These are phyloP conservation scores for Tetradesmus lagerheimii DNA, from an alignment of 139 green algal genomes.

Conservation along the genomic window DNA sequence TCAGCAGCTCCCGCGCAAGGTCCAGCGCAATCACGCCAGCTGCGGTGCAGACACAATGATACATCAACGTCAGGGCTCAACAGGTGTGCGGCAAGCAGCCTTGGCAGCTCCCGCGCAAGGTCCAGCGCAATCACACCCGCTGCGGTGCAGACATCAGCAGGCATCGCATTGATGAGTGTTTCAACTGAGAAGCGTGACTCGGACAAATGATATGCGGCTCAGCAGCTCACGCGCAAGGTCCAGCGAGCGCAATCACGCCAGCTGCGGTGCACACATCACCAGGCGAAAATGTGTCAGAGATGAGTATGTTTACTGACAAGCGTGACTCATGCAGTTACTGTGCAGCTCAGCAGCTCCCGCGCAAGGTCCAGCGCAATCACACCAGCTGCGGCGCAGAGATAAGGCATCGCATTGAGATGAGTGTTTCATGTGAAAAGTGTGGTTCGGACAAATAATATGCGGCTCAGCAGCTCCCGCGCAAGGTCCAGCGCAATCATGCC, in stretches of 20 bases:
- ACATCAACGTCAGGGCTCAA: constrained; percentile 72
- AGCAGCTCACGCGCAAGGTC: constrained; percentile 74
- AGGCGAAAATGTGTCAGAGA: too few species aligned
- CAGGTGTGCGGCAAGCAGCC: constrained; percentile 53
- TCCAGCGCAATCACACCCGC: constrained; percentile 81
- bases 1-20: constrained; percentile 73
- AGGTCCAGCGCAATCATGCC: constrained; percentile 84
- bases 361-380: constrained; percentile 89
- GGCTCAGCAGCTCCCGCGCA: constrained; percentile 62
- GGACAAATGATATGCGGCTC: too few species aligned
- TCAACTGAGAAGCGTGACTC: too few species aligned
- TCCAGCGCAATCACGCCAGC: constrained; percentile 82
- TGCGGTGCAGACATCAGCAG: too few species aligned
- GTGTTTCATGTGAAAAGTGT: too few species aligned
- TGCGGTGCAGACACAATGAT: constrained; percentile 76
- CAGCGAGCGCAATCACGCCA: constrained; percentile 81
- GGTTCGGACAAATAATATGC: too few species aligned
- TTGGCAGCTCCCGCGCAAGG: constrained; percentile 70
- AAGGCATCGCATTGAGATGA: too few species aligned
- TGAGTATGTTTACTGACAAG: constrained; percentile 59
- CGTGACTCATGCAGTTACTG: constrained; percentile 72
- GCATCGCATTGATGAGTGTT: too few species aligned
- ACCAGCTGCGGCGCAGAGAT: constrained; percentile 80
- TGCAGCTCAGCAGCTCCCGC: constrained; percentile 58
- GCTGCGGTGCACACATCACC: constrained; percentile 74